Evolutionary conservation across 2,329 filamentous ascomycete species (phyloP).

Genomic region (Diaporthe sp.): DNA sequence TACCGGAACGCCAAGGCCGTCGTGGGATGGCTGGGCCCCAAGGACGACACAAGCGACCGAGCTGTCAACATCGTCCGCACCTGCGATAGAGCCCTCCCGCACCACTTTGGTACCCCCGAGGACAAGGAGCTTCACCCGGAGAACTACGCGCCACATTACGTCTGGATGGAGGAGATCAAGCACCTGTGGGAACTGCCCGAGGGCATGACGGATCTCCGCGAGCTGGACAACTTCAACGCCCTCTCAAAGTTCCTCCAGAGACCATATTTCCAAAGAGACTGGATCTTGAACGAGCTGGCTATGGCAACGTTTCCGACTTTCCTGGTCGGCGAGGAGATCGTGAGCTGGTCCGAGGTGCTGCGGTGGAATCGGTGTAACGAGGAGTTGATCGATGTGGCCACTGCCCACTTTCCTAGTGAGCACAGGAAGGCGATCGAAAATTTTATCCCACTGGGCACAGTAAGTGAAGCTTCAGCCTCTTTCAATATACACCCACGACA

Average conservation of each 20-base stretch:
- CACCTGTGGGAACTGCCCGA: conserved; percentile 24
- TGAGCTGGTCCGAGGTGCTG: conserved; percentile 52
- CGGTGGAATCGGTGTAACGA: conserved; percentile 51
- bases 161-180: conserved; percentile 44
- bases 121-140: conserved; percentile 50
- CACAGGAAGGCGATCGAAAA: not conserved
- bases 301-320: conserved; percentile 48
- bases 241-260: conserved; percentile 48
- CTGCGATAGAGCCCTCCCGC: conserved; percentile 48
- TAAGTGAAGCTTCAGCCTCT: not conserved
- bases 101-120: conserved; percentile 49
- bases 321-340: conserved; percentile 51
- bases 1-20: conserved; percentile 43
- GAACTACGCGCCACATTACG: conserved; percentile 48
- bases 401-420: conserved; percentile 1
- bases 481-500: not conserved
- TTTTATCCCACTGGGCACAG: conserved; percentile 17
- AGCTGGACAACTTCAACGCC: conserved; percentile 41
- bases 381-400: conserved; percentile 47
- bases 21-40: conserved; percentile 43
- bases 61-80: conserved; percentile 25
- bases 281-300: conserved; percentile 53
- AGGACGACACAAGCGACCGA: conserved; percentile 35
- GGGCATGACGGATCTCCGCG: conserved; percentile 5
- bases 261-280: conserved; percentile 51